Base-by-base conservation (phyloP, 2,329 filamentous ascomycete genomes). In the Pseudogymnoascus sp. region DNA sequence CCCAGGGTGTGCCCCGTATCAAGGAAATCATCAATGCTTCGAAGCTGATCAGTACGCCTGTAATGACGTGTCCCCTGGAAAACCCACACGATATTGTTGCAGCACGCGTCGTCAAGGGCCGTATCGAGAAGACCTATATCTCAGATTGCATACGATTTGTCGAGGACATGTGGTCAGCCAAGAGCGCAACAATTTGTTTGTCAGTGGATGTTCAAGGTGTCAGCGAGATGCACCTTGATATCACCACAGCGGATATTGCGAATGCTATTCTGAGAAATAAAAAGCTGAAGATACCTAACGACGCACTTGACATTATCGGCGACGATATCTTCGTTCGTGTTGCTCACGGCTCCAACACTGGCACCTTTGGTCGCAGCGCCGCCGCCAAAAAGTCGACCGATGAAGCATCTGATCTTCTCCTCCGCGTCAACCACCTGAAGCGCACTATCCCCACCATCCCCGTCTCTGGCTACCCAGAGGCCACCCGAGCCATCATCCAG, bases 21-120 rank as follows among this genome's bases (percentile, higher is more conserved):
- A 99, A 99, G 78, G 95, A 99, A 81, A 99, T 99, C 69, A 99
- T 99, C 86, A 99, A 99, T 77, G 95, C 95, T 5, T 96, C 92
- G 7, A 96, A 92, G 74, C 80, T 82, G 60, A 99, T 99, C 76
- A 96, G 90, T 75, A 99, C 95, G 0, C 95, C 95, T 0, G 89
- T 99, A 72, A 96, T 99, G 69, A 87, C 85, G 5, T 97, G 95
- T 71, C 88, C 90, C 3, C 81, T 97, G 4, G 83, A 91, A 67
- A 95, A 92, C 72, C 85, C 87, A 65, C 79, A 83, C 63, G 84
- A 88, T 67, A 86, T 95, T 62, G 84, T 88, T 67, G 91, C 89
- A 1, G 95, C 93, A n/a, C 87, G 88, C 34, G 87, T 96, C 42
- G 93, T 96, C 68, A 96, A 97, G 76, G 91, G 88, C 14, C 87